These are phyloP conservation scores for Mycena indigotica DNA, from an alignment of 768 basidiomycete species.

Conservation along the genomic window DNA sequence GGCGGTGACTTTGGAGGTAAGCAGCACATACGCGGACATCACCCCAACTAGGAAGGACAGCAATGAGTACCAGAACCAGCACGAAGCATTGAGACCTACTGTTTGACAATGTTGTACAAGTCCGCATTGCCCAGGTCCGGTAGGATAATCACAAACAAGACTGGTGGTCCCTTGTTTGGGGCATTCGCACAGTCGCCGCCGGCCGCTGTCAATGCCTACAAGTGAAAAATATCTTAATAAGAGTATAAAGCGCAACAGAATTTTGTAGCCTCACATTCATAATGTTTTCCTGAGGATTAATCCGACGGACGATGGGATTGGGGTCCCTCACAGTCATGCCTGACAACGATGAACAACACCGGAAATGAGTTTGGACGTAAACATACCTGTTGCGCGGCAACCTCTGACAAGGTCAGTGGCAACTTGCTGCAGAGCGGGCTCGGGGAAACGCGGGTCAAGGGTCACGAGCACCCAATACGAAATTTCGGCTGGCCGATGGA, in stretches of 20 bases:
- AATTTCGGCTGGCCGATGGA: conserved; percentile 57
- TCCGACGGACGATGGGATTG: conserved; percentile 51
- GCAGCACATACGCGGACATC: conserved; percentile 53
- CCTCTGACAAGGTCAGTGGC: conserved; percentile 50
- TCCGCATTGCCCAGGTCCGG: conserved; percentile 76
- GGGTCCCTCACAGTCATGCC: conserved; percentile 58
- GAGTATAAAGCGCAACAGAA: not conserved
- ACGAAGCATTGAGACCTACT: conserved; percentile 47
- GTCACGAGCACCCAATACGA: conserved; percentile 63
- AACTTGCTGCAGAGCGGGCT: conserved; percentile 50
- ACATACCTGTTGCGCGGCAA: conserved; percentile 61
- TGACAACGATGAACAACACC: conserved; percentile 39
- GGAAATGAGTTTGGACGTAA: conserved; percentile 29
- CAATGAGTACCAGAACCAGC: conserved; percentile 7
- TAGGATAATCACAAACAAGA: conserved; percentile 63
- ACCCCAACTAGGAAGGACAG: conserved; percentile 57
- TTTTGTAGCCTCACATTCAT: conserved; percentile 39
- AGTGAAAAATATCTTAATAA: not conserved
- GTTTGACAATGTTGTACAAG: conserved; percentile 75
- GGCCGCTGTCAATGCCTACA: conserved; percentile 50
- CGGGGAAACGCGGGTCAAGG: conserved; percentile 67
- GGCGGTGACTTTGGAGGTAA: conserved; percentile 19
- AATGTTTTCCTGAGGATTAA: conserved; percentile 60
- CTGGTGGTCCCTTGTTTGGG: conserved; percentile 41
- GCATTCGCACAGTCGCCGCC: conserved; percentile 48